These are phyloP conservation scores for Neurospora sp. DNA, from an alignment of 495 filamentous ascomycete genomes.

Conservation along the genomic window DNA sequence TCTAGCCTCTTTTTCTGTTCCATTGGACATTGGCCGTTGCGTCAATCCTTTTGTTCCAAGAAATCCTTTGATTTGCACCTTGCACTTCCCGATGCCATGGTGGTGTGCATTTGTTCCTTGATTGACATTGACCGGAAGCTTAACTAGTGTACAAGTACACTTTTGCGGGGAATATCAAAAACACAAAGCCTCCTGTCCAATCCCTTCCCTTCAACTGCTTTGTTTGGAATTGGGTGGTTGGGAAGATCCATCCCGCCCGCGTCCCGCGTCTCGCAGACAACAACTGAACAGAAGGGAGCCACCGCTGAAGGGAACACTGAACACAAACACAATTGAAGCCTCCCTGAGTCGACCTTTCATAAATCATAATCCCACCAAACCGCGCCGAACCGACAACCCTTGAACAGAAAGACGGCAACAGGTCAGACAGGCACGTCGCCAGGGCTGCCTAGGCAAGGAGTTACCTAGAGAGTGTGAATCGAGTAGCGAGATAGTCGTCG, in stretches of 20 bases:
- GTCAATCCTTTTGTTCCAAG: background rate
- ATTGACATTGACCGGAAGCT: background rate
- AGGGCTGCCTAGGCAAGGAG: background rate
- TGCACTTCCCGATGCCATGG: background rate
- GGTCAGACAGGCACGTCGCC: background rate
- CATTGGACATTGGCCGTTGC: background rate
- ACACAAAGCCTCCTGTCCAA: background rate
- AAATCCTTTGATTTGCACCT: background rate
- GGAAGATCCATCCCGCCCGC: background rate
- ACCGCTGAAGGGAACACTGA: background rate
- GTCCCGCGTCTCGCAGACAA: background rate
- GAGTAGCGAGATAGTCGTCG: background rate
- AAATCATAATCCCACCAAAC: background rate
- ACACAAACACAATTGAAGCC: background rate
- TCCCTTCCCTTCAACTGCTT: background rate
- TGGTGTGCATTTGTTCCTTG: background rate
- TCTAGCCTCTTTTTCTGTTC: background rate
- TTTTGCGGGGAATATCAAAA: background rate
- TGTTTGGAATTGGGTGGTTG: constrained; percentile 1
- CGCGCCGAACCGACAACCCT: background rate
- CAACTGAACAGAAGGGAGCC: background rate
- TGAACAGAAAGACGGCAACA: background rate
- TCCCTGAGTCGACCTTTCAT: background rate
- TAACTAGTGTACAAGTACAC: background rate
- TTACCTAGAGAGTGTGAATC: background rate